phyloP scores from a whole-genome alignment of 805 yeast species.

The Lipomyces sp. region DNA sequence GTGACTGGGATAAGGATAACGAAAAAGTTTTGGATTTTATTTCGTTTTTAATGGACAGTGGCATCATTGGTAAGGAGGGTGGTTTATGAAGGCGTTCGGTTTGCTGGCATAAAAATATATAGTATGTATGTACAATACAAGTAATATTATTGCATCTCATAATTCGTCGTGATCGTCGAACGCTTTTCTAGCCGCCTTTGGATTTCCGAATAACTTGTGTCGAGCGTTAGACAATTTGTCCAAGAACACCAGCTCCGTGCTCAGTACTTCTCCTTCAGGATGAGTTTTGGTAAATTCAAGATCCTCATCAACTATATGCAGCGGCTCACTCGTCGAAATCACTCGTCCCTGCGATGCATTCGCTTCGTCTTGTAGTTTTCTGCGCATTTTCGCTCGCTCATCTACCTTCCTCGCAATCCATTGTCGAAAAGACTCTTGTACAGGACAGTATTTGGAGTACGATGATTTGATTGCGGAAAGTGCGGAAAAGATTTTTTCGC shows the following conservation, averaged over 20 bases:
- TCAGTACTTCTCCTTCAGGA: no score
- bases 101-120: not conserved
- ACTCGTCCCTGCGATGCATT: not conserved
- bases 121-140: not conserved
- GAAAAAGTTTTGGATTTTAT: constrained; percentile 37
- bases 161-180: constrained; percentile 41
- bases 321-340: no score
- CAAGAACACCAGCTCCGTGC: constrained; percentile 42
- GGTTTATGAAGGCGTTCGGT: not conserved
- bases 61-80: constrained; percentile 4
- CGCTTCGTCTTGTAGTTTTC: not conserved
- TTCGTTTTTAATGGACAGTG: constrained; percentile 32
- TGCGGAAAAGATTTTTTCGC: constrained; percentile 24
- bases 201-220: constrained; percentile 75
- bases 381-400: constrained; percentile 5
- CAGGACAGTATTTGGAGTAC: constrained; percentile 33
- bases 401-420: constrained; percentile 57
- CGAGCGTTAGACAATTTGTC: constrained; percentile 47
- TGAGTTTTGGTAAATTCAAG: no score
- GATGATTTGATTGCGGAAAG: constrained; percentile 17
- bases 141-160: not conserved
- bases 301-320: constrained; percentile 33
- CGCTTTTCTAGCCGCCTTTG: constrained; percentile 63
- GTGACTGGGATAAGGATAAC: constrained; percentile 40
- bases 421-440: constrained; percentile 48